Evolutionary conservation across 2,329 filamentous ascomycete species (phyloP), one percentile per base, ranked within the genome.

Genomic region (Ilyonectria robusta): DNA sequence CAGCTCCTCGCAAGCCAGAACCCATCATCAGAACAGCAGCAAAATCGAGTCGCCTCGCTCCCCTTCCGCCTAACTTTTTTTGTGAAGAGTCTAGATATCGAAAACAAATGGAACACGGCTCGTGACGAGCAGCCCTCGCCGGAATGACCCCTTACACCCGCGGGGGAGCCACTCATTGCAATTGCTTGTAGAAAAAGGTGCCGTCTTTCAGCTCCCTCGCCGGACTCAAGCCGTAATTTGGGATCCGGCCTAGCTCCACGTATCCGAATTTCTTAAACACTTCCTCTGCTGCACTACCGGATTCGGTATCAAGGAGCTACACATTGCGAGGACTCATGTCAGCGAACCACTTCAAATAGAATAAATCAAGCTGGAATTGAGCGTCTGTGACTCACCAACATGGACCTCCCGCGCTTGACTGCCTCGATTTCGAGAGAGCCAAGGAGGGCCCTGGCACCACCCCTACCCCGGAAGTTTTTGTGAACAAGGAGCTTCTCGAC

Each of bases 401-500:
- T 78, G 10, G 81, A 86, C 66, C 83, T 84, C 11, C 86, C 87
- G 47, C 82, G 79, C 35, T 77, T 78, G 13, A 77, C 70, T 1
- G 89, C 89, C 75, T 89, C 84, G 4, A 76, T 77, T 76, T 92
- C 88, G n/a, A 91, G 70, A n/a, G 82, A 82, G 23, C 64, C 73
- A 79, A 91, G 84, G 70, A 92, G 73, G 21, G 78, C 76, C 68
- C 79, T 84, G 3, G 87, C 88, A 53, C 87, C 84, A 4, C 89
- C 88, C 53, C 80, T 81, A 2, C 82, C 75, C 8, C 89, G 82
- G 71, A 84, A 85, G 51, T 79, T 80, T 13, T 85, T 86, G 66
- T 84, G 84, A 10, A 91, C 82, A 44, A 92, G 80, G 40, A 92
- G 80, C 75, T 89, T 88, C 77, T 91, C 85, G 2, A 92, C 85